Percentiles rank a stretch among this genome's conserved stretches.
Evolutionary conservation across 2,329 filamentous ascomycete species (phyloP).

Genomic region (Diaporthe aspalathi): DNA sequence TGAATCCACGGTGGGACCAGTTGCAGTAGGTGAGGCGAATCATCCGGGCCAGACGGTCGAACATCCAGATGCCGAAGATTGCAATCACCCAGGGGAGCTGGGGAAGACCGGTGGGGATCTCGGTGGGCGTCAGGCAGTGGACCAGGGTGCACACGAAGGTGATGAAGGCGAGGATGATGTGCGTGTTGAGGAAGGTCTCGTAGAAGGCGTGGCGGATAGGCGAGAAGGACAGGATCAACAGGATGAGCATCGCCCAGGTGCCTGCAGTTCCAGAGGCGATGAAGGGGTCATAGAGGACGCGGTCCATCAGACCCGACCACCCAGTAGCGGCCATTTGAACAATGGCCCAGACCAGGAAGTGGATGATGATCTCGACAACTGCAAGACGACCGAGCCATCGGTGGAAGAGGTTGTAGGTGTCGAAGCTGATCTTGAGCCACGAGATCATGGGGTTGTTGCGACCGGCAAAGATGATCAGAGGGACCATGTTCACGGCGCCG

Average conservation of each 20-base stretch:
- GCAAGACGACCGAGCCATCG: constrained; percentile 84
- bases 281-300: constrained; percentile 70
- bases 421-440: constrained; percentile 88
- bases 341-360: constrained; percentile 79
- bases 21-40: constrained; percentile 74
- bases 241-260: constrained; percentile 69
- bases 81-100: constrained; percentile 81
- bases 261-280: constrained; percentile 74
- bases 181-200: constrained; percentile 91
- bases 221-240: constrained; percentile 79
- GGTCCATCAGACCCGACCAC: constrained; percentile 66
- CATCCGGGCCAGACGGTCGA: constrained; percentile 75
- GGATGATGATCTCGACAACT: constrained; percentile 75
- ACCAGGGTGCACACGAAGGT: constrained; percentile 79
- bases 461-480: constrained; percentile 86
- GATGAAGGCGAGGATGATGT: constrained; percentile 80
- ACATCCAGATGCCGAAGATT: constrained; percentile 80
- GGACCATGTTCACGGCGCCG: constrained; percentile 90
- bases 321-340: constrained; percentile 76
- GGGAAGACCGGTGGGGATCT: constrained; percentile 72
- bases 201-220: constrained; percentile 94
- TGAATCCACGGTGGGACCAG: constrained; percentile 68
- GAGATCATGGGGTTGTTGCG: constrained; percentile 93
- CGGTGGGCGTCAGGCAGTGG: constrained; percentile 75
- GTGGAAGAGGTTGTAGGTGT: constrained; percentile 93